Evolutionary conservation across 768 basidiomycete genomes (phyloP), one percentile per base, ranked within the genome.

Genomic region (Agrocybe pediades): DNA sequence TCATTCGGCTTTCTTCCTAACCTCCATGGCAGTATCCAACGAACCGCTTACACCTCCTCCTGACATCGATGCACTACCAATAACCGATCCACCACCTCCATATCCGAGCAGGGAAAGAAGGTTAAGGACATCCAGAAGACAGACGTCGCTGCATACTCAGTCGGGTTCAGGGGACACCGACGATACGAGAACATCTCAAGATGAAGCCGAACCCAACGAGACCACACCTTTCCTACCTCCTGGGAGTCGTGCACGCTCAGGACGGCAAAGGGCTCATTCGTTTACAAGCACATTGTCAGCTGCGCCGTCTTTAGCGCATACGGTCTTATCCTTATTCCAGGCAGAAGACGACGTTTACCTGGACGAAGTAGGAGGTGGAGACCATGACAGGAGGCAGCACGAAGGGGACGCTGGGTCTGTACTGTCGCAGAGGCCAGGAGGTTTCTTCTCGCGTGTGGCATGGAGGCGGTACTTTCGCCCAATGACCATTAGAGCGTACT

Each of bases 381-480:
- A 62, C n/a, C 25, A 65, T 15, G 75, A 80, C 19, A 23, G 62
- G 65, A 24, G 71, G 60, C 3, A 67, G 58, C 41, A 65, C 50
- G 41, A 62, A 65, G 43, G 57, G 33, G 42, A 43, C 36, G 46
- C 48, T 54, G 49, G 27, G 41, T 46, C 46, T 45, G 50, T 53
- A 25, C 53, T 44, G 21, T 41, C 56, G 44, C 58, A 51, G 53
- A 43, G 51, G 42, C 51, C 54, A 27, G 53, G 51, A 21, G 68
- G 68, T 3, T 64, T 73, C 40, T 71, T 73, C 50, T 74, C 71
- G 9, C 57, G 44, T 44, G 70, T 61, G 45, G 70, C 68, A 9
- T 84, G 79, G 81, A 69, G 65, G 26, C 68, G 72, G 54, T 92
- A 92, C 64, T 92, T 88, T 65, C 71, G 81, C 24, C 91, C 90